Evolutionary conservation across 139 green algal species (phyloP).

Genomic region (Ulvella scutata): DNA sequence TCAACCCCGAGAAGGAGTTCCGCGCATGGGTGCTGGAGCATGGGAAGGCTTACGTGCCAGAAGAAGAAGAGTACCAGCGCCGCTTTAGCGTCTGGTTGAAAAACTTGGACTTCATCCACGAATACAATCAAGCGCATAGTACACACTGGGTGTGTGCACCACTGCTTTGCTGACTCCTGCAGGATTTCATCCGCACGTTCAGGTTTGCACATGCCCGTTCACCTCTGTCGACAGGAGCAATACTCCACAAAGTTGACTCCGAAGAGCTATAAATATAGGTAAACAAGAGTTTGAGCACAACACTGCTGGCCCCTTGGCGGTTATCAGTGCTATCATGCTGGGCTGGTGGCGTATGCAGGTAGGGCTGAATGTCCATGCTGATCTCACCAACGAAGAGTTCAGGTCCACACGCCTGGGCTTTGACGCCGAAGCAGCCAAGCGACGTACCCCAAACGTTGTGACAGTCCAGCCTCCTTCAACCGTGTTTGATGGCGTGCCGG

Average conservation of each 20-base stretch:
- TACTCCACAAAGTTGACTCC: no score
- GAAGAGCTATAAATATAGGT: background rate
- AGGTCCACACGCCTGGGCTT: constrained; percentile 35
- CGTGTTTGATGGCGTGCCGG: constrained; percentile 9
- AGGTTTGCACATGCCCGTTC: no score
- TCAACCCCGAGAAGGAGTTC: background rate
- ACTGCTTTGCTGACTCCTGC: background rate
- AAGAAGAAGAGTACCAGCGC: background rate
- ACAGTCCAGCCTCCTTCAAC: no score
- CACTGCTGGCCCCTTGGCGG: background rate
- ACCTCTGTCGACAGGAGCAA: no score
- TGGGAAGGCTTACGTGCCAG: background rate
- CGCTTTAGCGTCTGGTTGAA: constrained; percentile 16
- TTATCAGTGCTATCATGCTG: no score
- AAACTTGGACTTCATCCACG: constrained; percentile 60
- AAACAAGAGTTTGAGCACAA: background rate
- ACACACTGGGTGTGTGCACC: constrained; percentile 26
- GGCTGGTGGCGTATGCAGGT: constrained; percentile 25
- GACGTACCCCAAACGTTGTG: background rate
- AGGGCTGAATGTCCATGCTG: constrained; percentile 64
- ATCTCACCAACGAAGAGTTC: constrained; percentile 83
- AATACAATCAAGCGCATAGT: constrained; percentile 47
- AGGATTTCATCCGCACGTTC: no score
- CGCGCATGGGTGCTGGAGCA: background rate
- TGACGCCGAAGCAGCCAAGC: constrained; percentile 12